Conservation (phyloP, 2,329 filamentous ascomycete species). For the Alternaria triticina region DNA sequence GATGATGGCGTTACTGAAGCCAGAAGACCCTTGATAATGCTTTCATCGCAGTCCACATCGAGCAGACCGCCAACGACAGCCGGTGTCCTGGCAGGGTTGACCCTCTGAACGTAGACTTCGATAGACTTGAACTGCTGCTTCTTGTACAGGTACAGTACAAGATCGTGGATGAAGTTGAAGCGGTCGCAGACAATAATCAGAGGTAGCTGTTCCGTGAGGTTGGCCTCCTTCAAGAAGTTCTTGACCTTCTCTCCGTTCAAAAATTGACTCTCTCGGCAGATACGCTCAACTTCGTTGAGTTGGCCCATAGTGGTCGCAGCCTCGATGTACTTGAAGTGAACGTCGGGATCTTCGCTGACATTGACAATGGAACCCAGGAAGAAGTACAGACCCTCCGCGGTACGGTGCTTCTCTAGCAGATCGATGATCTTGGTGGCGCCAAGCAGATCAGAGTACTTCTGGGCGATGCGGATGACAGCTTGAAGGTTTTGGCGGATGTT, state of each 20-base stretch:
- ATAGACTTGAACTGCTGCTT: conserved; percentile 99
- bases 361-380: conserved; percentile 99
- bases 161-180: conserved; percentile 98
- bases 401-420: conserved; percentile 96
- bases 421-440: conserved; percentile 88
- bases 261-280: conserved; percentile 81
- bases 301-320: conserved; percentile 93
- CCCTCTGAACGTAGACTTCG: conserved; percentile 95
- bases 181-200: conserved; percentile 98
- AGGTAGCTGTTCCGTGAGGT: conserved; percentile 88
- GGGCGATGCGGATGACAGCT: conserved; percentile 91
- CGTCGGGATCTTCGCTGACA: conserved; percentile 90
- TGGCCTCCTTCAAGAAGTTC: conserved; percentile 98
- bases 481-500: conserved; percentile 98
- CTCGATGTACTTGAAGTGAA: conserved; percentile 99
- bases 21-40: conserved; percentile 91
- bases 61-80: conserved; percentile 91
- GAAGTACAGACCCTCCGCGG: conserved; percentile 95
- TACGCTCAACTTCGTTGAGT: conserved; percentile 93
- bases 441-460: conserved; percentile 96
- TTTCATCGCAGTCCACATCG: conserved; percentile 96
- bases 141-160: conserved; percentile 97
- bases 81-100: conserved; percentile 90
- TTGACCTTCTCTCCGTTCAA: conserved; percentile 94
- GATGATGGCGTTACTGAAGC: conserved; percentile 81